phyloP scores from a whole-genome alignment of 768 basidiomycete species.

The Lactarius hengduanensis region DNA sequence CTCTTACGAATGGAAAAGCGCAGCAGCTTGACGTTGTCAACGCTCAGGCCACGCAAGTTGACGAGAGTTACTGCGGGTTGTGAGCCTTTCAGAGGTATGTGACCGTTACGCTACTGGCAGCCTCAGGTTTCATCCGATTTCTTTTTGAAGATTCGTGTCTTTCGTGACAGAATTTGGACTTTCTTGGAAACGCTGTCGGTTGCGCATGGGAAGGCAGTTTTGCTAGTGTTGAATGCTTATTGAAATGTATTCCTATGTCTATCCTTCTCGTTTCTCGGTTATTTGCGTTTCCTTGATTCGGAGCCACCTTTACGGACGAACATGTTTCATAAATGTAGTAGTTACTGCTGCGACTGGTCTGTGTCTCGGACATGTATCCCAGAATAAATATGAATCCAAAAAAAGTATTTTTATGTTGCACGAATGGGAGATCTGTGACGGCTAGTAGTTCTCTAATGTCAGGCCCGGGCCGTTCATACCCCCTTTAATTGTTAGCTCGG shows the following conservation, averaged over 20 bases:
- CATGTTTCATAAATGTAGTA: no score
- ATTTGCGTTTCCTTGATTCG: no score
- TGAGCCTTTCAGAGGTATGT: not conserved
- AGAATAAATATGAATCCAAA: no score
- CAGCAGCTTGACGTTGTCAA: not conserved
- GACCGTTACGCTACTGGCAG: not conserved
- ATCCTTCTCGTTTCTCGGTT: no score
- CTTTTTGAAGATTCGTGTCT: not conserved
- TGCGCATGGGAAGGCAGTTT: not conserved
- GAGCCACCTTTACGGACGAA: no score
- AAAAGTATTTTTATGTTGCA: not conserved
- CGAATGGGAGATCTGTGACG: not conserved
- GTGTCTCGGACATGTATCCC: no score
- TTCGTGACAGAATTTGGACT: not conserved
- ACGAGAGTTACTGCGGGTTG: not conserved
- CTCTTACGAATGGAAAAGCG: conserved; percentile 39
- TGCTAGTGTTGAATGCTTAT: not conserved
- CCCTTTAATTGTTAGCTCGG: no score
- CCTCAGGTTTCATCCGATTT: not conserved
- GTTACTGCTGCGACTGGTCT: no score
- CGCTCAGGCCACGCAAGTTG: conserved; percentile 1
- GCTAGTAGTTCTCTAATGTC: not conserved
- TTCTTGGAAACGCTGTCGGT: not conserved
- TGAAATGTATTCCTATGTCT: not conserved
- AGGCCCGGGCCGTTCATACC: no score